Conservation (phyloP, 2,329 filamentous ascomycete genomes). For the Fusarium setosum region DNA sequence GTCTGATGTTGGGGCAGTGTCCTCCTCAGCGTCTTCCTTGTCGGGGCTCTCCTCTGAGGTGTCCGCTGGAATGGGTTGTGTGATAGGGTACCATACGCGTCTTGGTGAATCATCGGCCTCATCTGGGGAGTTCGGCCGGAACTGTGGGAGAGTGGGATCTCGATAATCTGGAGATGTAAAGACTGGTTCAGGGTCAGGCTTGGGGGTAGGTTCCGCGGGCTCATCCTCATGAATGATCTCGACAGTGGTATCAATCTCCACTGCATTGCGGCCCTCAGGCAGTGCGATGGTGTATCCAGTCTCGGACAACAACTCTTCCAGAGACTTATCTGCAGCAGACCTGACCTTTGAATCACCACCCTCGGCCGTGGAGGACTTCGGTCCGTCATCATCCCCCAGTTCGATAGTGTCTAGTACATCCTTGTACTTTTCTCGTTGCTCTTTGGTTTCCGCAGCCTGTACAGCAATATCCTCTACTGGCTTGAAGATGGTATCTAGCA, state of each 20-base stretch:
- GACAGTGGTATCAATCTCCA: constrained; percentile 46
- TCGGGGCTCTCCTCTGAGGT: not conserved
- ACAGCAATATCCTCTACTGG: constrained; percentile 81
- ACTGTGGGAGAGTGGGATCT: constrained; percentile 77
- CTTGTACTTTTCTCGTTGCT: constrained; percentile 68
- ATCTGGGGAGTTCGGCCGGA: constrained; percentile 66
- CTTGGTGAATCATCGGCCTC: constrained; percentile 25
- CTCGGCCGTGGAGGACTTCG: constrained; percentile 1
- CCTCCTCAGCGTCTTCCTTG: constrained; percentile 24
- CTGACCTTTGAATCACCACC: constrained; percentile 19
- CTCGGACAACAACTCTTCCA: constrained; percentile 53
- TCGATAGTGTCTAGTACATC: constrained; percentile 58
- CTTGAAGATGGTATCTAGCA: constrained; percentile 88
- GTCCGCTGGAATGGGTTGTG: constrained; percentile 3
- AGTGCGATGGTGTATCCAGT: constrained; percentile 59
- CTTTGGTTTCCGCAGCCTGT: constrained; percentile 71
- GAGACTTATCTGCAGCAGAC: constrained; percentile 38
- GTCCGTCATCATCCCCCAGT: constrained; percentile 44
- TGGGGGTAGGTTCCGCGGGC: constrained; percentile 19
- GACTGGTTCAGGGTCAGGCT: constrained; percentile 30
- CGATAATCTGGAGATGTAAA: constrained; percentile 42
- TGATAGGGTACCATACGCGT: constrained; percentile 39
- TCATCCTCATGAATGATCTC: constrained; percentile 40
- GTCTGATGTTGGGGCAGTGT: constrained; percentile 39
- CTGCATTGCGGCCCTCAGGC: constrained; percentile 45